phyloP scores from a whole-genome alignment of 169 alveolate species.

The Plasmodium inui region DNA sequence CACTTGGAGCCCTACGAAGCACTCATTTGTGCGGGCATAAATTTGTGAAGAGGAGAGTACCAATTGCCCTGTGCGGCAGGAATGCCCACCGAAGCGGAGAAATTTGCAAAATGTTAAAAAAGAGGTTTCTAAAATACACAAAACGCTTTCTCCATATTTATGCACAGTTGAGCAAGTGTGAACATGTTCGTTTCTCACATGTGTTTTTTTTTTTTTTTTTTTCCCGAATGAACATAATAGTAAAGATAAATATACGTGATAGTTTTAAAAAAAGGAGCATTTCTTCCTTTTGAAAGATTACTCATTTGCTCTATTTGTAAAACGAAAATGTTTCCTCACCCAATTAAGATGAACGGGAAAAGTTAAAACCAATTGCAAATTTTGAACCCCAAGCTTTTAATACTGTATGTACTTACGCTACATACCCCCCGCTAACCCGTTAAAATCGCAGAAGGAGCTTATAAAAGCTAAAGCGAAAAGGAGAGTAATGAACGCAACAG shows the following conservation, averaged over 20 bases:
- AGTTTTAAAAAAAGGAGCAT: not conserved
- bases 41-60: not conserved
- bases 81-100: not conserved
- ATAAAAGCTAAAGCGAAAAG: not conserved
- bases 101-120: not conserved
- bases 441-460: not conserved
- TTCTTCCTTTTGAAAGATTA: not conserved
- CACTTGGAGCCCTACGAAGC: not conserved
- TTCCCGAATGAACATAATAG: not conserved
- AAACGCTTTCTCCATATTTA: not conserved
- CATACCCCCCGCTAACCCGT: not conserved
- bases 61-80: not conserved
- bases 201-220: not conserved
- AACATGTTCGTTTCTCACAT: not conserved
- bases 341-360: not conserved
- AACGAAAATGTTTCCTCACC: not conserved
- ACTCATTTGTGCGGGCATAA: not conserved
- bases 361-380: not conserved
- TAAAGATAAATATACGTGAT: not conserved
- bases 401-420: not conserved
- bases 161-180: not conserved
- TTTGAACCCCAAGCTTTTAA: not conserved
- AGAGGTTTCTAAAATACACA: not conserved
- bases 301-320: not conserved
- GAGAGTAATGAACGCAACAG: not conserved